Percentiles rank a stretch among this genome's conserved stretches.
These are phyloP conservation scores for Mycena latifolia DNA, from an alignment of 768 basidiomycete species.

Conservation along the genomic window DNA sequence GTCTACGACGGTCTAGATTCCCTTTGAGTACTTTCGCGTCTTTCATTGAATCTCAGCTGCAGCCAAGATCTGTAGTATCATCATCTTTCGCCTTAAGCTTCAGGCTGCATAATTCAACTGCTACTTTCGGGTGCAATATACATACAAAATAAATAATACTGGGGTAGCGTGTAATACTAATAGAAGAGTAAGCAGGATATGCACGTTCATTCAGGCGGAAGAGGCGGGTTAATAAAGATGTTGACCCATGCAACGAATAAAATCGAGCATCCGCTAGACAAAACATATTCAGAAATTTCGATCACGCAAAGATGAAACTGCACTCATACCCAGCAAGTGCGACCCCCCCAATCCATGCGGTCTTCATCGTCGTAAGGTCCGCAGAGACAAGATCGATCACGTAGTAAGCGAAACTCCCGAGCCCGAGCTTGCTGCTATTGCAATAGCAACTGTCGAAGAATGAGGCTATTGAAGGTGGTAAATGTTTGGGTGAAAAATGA, in stretches of 20 bases:
- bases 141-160: too few relatives aligned
- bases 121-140: too few relatives aligned
- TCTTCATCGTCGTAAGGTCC: conserved; percentile 43
- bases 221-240: conserved; percentile 27
- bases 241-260: conserved; percentile 14
- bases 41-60: too few relatives aligned
- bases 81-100: too few relatives aligned
- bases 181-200: too few relatives aligned
- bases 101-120: too few relatives aligned
- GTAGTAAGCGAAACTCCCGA: conserved; percentile 42
- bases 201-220: conserved; percentile 18
- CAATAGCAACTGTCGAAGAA: conserved; percentile 52
- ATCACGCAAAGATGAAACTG: not conserved
- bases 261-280: conserved; percentile 16
- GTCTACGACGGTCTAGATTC: too few relatives aligned
- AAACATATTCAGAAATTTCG: not conserved
- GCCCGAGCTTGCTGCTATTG: conserved; percentile 48
- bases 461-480: conserved; percentile 23
- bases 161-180: too few relatives aligned
- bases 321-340: conserved; percentile 39
- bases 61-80: too few relatives aligned
- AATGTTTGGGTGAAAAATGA: not conserved
- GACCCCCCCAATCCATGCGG: conserved; percentile 53
- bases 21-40: too few relatives aligned
- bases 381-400: conserved; percentile 38